phyloP scores from a whole-genome alignment of 1,284 basidiomycete species.

The Cutaneotrichosporon spelunceum region DNA sequence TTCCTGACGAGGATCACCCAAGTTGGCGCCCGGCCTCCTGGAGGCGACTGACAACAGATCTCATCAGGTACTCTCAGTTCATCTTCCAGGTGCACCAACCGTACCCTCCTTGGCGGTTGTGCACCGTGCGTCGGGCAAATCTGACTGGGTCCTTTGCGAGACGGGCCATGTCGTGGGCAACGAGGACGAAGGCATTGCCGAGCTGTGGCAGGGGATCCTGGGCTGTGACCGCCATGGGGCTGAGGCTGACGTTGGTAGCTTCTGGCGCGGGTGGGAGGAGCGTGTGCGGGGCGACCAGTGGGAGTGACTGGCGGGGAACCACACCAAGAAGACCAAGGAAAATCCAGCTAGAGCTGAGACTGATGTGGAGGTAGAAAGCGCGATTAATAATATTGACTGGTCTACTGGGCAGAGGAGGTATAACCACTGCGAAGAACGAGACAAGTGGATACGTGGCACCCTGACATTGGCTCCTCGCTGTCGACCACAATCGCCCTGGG shows the following conservation, averaged over 20 bases:
- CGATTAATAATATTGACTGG: too few species aligned
- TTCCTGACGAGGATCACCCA: too few species aligned
- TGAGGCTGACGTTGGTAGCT: constrained; percentile 14
- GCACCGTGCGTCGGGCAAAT: constrained; percentile 28
- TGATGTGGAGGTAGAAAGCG: not conserved
- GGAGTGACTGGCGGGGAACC: not conserved
- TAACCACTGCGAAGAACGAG: too few species aligned
- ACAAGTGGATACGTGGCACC: too few species aligned
- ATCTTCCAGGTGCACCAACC: constrained; percentile 21
- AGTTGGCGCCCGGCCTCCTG: not conserved
- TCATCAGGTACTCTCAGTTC: constrained; percentile 35
- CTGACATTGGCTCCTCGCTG: too few species aligned
- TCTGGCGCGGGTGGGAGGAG: constrained; percentile 34
- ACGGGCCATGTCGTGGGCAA: constrained; percentile 40
- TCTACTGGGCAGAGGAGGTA: too few species aligned
- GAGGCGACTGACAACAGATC: constrained; percentile 26
- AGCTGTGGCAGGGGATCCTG: constrained; percentile 39
- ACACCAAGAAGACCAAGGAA: not conserved
- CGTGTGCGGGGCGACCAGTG: constrained; percentile 4
- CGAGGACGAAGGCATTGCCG: constrained; percentile 31
- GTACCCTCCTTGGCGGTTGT: constrained; percentile 33
- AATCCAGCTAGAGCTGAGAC: not conserved
- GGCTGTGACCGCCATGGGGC: constrained; percentile 31
- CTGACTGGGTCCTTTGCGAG: constrained; percentile 35
- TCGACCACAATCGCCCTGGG: too few species aligned